Evolutionary conservation across 2,329 filamentous ascomycete species (phyloP).

Genomic region (Pestalotiopsis sp.): DNA sequence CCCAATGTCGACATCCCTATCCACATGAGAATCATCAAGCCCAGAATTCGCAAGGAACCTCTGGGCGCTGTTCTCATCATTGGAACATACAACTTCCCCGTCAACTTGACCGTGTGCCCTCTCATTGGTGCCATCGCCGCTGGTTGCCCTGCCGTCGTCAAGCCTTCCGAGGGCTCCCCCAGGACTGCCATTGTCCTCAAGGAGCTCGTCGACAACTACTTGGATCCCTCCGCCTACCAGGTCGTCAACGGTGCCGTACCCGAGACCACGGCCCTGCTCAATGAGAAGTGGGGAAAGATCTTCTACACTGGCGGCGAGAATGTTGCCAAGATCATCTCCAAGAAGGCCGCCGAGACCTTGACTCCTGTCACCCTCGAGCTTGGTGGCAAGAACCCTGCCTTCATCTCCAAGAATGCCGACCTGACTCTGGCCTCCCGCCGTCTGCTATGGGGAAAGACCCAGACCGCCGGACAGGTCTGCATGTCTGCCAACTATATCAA

Average conservation of each 20-base stretch:
- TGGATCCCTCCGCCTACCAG: constrained; percentile 76
- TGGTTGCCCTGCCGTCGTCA: constrained; percentile 85
- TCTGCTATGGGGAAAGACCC: constrained; percentile 83
- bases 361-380: constrained; percentile 90
- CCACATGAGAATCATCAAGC: constrained; percentile 67
- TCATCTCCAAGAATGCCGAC: constrained; percentile 83
- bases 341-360: constrained; percentile 85
- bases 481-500: constrained; percentile 91
- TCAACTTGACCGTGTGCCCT: constrained; percentile 77
- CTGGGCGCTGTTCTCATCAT: constrained; percentile 82
- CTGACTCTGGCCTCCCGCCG: constrained; percentile 78
- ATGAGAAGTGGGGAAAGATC: constrained; percentile 96
- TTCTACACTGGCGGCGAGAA: constrained; percentile 84
- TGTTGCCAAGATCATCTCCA: constrained; percentile 84
- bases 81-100: constrained; percentile 91
- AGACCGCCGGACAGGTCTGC: constrained; percentile 90
- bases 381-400: constrained; percentile 88
- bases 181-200: constrained; percentile 75
- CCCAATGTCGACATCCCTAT: constrained; percentile 68
- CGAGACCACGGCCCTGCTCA: constrained; percentile 79
- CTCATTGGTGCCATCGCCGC: constrained; percentile 88
- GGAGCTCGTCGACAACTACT: constrained; percentile 71
- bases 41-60: constrained; percentile 83
- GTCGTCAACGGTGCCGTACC: constrained; percentile 79
- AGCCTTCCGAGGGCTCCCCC: constrained; percentile 84